Percentiles rank a stretch among this genome's conserved stretches.
phyloP scores from a whole-genome alignment of 495 filamentous ascomycete genomes.

The Aspergillus carlsbadensis region DNA sequence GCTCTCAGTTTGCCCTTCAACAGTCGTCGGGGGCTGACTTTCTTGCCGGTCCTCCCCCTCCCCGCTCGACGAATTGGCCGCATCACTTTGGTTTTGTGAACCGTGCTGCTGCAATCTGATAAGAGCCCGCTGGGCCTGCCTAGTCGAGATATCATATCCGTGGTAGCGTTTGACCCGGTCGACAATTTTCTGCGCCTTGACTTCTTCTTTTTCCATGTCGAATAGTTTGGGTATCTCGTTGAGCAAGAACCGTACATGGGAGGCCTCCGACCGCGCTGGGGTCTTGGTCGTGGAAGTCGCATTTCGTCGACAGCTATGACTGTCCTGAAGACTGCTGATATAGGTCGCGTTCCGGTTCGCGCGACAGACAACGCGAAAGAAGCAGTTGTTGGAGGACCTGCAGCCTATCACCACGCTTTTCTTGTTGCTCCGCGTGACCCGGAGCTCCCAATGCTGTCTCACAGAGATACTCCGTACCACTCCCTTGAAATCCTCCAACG shows the following conservation, averaged over 20 bases:
- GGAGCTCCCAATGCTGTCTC: conserved; percentile 48
- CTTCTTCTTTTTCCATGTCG: conserved; percentile 40
- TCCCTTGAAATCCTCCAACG: conserved; percentile 45
- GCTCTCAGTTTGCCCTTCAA: conserved; percentile 15
- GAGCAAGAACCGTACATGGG: conserved; percentile 46
- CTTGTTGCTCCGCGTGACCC: conserved; percentile 47
- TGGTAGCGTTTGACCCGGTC: conserved; percentile 47
- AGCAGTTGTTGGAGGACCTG: conserved; percentile 42
- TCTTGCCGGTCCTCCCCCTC: conserved; percentile 24
- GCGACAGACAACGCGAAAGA: conserved; percentile 47
- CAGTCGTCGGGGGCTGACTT: conserved; percentile 17
- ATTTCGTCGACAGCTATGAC: conserved; percentile 41
- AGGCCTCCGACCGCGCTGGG: conserved; percentile 46
- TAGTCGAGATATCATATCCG: conserved; percentile 47
- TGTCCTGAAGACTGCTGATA: conserved; percentile 47
- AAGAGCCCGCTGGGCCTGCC: conserved; percentile 46
- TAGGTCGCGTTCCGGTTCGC: conserved; percentile 49
- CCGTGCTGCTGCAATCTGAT: conserved; percentile 40
- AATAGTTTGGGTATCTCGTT: conserved; percentile 49
- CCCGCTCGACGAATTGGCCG: conserved; percentile 21
- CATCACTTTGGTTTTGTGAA: conserved; percentile 25
- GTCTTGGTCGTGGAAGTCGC: conserved; percentile 33
- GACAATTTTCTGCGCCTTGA: conserved; percentile 43
- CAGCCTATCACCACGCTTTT: conserved; percentile 49
- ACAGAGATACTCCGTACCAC: conserved; percentile 46